phyloP scores from a whole-genome alignment of 106 monocot species.

The Xerophyta viscosa region DNA sequence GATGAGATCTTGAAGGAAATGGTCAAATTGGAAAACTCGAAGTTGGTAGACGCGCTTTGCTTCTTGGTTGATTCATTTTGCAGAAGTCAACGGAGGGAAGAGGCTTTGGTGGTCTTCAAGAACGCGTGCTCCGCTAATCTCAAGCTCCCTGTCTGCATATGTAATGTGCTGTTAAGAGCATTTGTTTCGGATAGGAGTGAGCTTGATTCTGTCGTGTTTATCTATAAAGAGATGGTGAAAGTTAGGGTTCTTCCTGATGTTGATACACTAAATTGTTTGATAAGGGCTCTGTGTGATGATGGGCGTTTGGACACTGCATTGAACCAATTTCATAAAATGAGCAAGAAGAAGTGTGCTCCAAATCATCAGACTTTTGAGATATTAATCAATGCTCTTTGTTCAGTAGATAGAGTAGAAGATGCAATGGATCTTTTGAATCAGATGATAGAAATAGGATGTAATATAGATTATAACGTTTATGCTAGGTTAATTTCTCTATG shows the following conservation, averaged over 20 bases:
- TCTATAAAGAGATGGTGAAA: conserved; percentile 84
- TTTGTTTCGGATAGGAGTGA: conserved; percentile 17
- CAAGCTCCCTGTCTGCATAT: conserved; percentile 24
- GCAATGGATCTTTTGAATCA: conserved; percentile 31
- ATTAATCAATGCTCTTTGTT: conserved; percentile 37
- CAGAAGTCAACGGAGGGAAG: not conserved
- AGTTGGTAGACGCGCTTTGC: conserved; percentile 8
- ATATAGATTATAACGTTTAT: conserved; percentile 26
- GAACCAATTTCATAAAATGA: conserved; percentile 48
- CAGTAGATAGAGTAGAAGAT: conserved; percentile 26
- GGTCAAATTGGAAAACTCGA: conserved; percentile 20
- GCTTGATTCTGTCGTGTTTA: conserved; percentile 34
- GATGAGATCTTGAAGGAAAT: conserved; percentile 37
- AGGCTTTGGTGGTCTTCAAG: conserved; percentile 40
- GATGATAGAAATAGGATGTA: conserved; percentile 36
- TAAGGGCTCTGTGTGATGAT: conserved; percentile 23
- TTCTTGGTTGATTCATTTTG: conserved; percentile 25
- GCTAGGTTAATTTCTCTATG: conserved; percentile 20
- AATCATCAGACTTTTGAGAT: conserved; percentile 52
- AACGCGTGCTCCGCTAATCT: conserved; percentile 13
- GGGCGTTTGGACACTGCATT: conserved; percentile 43
- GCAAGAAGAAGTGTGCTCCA: conserved; percentile 43
- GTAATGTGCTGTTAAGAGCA: conserved; percentile 26
- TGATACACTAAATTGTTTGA: conserved; percentile 57
- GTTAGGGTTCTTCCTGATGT: conserved; percentile 37